Conservation (phyloP, 441 rosid genomes). For the Arabidopsis hybrid region DNA sequence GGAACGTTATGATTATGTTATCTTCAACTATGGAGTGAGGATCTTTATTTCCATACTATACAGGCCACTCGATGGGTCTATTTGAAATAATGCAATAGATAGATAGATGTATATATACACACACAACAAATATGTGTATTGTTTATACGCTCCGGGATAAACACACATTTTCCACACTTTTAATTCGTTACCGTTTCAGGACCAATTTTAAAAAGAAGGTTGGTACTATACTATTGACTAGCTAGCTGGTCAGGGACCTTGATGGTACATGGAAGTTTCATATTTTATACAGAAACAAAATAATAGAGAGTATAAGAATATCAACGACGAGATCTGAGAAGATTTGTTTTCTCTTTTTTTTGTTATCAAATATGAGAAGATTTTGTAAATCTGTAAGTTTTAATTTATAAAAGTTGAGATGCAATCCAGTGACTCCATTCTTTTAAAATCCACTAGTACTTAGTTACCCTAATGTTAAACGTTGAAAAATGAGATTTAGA, state of each 20-base stretch:
- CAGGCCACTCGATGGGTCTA: conserved; percentile 34
- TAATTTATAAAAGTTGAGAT: conserved; percentile 26
- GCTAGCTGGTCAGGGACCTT: conserved; percentile 31
- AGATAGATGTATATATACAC: background rate
- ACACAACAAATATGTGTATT: conserved; percentile 6
- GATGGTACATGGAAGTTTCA: conserved; percentile 29
- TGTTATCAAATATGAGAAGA: conserved; percentile 20
- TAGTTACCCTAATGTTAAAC: conserved; percentile 1
- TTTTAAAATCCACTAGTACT: conserved; percentile 20
- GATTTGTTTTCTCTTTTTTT: background rate
- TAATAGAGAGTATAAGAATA: conserved; percentile 11
- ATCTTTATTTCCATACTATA: conserved; percentile 13
- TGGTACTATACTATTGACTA: conserved; percentile 31
- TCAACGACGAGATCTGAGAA: conserved; percentile 26
- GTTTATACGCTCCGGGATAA: background rate
- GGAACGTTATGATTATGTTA: conserved; percentile 10
- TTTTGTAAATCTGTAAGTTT: conserved; percentile 25
- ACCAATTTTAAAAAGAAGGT: conserved; percentile 13
- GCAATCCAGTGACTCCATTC: conserved; percentile 4
- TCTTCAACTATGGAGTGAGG: conserved; percentile 22
- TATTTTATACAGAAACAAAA: conserved; percentile 13
- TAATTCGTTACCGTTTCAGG: conserved; percentile 8
- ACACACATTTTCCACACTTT: conserved; percentile 41
- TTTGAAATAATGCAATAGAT: conserved; percentile 16
- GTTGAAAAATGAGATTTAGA: conserved; percentile 4